Evolutionary conservation across 2,329 filamentous ascomycete genomes (phyloP), one percentile per base, ranked within the genome.

Genomic region (Talaromyces rugulosus): DNA sequence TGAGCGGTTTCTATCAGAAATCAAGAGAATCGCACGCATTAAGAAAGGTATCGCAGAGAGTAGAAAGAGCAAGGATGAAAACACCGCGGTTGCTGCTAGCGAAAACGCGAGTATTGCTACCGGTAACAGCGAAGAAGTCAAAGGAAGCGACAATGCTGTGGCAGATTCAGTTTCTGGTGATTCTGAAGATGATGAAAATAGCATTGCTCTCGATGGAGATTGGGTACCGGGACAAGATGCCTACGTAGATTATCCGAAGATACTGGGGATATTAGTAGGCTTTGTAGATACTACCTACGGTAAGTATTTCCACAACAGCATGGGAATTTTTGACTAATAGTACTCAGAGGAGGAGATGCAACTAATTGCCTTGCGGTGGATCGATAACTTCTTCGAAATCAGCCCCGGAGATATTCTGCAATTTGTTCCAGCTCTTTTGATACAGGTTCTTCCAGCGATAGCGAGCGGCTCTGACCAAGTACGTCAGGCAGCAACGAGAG

Each of bases 161-260:
- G 78, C 75, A 56, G 80, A 83, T 61, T 80, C 77, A 1, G 80
- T 74, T 36, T 77, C 78, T 9, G 76, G 72, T 3, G 73, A 74
- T 4, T 84, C 85, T 16, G 50, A 31, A 53, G 78, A 87, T 30
- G 83, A 84, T 14, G 81, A 82, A 27, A 59, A 61, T 11, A 78
- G 77, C 18, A 78, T 82, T 16, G 87, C 86, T 64, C 87, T 85
- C 52, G 93, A 96, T 68, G 93, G 93, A 63, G 95, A 98, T 72
- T 99, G 94, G 92, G 89, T 98, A 53, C 96, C 96, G 0, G 95
- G 96, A 0, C 95, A 99, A 76, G 95, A 99, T 74, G 92, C 97
- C 7, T 89, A 96, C 63, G 91, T 99, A 64, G 94, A 98, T 75
- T 91, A 96, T 75, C 88, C 91, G 63, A 91, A 89, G 67, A 96